phyloP scores from a whole-genome alignment of 345 rosid genomes.

The Cardamine occulta region DNA sequence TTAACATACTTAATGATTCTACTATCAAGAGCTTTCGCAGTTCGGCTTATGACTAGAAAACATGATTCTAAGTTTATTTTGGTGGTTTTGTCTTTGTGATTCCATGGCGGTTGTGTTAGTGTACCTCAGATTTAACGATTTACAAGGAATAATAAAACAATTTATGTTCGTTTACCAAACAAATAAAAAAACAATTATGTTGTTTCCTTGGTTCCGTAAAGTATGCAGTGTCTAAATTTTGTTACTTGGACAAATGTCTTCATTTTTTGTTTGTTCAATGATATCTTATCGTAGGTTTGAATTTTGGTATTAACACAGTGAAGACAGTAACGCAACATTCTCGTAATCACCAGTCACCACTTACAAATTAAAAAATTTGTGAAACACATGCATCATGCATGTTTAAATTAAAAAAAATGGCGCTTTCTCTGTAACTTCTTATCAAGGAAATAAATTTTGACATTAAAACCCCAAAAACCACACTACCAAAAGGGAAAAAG shows the following conservation, averaged over 20 bases:
- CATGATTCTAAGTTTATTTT: constrained; percentile 1
- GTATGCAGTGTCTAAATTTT: too few relatives aligned
- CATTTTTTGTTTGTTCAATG: neutral
- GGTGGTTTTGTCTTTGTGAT: constrained; percentile 22
- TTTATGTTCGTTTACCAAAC: neutral
- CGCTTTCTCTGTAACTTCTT: neutral
- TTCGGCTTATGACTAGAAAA: constrained; percentile 57
- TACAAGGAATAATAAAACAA: neutral
- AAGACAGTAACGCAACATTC: neutral
- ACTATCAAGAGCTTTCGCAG: constrained; percentile 64
- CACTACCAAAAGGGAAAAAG: neutral
- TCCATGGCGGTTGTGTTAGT: constrained; percentile 12
- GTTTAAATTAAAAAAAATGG: too few relatives aligned
- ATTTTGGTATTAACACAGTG: neutral
- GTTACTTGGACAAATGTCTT: neutral
- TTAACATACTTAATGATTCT: constrained; percentile 65
- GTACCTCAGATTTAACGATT: constrained; percentile 22
- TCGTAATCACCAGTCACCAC: too few relatives aligned
- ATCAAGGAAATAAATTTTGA: neutral
- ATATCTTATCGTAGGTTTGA: too few relatives aligned
- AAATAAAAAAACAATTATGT: neutral
- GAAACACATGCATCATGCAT: neutral
- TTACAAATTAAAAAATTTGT: too few relatives aligned
- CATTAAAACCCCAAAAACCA: neutral
- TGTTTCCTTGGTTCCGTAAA: neutral